Evolutionary conservation across 306 rosid species (phyloP).

Genomic region (Cicer judaicum): DNA sequence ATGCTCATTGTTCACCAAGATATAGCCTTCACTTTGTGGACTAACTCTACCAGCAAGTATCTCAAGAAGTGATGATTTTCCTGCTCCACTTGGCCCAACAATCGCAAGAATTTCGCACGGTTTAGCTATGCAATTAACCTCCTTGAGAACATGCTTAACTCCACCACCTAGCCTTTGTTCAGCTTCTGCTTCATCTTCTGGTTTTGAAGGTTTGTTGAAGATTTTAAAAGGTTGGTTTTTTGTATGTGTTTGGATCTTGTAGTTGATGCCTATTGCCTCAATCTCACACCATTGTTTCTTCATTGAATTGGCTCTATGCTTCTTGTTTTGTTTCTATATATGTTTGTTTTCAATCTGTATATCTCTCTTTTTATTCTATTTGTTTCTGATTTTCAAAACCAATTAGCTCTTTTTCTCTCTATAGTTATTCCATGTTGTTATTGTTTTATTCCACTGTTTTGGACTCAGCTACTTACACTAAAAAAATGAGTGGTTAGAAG

Average conservation of each 20-base stretch:
- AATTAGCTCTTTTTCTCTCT: constrained; percentile 30
- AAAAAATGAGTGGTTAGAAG: constrained; percentile 38
- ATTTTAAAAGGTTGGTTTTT: constrained; percentile 52
- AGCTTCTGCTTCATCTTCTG: constrained; percentile 46
- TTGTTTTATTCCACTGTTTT: constrained; percentile 42
- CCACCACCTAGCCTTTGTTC: constrained; percentile 44
- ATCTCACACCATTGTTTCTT: constrained; percentile 81
- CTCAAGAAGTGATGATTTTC: constrained; percentile 84
- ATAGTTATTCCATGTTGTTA: constrained; percentile 11
- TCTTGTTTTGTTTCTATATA: constrained; percentile 26
- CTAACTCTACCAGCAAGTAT: constrained; percentile 68
- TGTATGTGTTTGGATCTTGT: constrained; percentile 54
- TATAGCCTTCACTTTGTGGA: constrained; percentile 61
- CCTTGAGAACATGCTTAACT: constrained; percentile 64
- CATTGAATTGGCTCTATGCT: constrained; percentile 51
- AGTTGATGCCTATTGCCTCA: constrained; percentile 70
- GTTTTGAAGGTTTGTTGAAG: constrained; percentile 48
- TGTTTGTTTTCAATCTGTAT: constrained; percentile 12
- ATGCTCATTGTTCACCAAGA: constrained; percentile 62
- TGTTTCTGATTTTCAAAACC: constrained; percentile 38
- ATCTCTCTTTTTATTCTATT: constrained; percentile 32
- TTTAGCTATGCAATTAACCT: constrained; percentile 65
- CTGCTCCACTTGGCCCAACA: constrained; percentile 94
- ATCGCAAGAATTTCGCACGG: constrained; percentile 81
- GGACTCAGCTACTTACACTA: constrained; percentile 40